Evolutionary conservation across 805 yeast species (phyloP).

Genomic region (Candida pseudofarinosa): DNA sequence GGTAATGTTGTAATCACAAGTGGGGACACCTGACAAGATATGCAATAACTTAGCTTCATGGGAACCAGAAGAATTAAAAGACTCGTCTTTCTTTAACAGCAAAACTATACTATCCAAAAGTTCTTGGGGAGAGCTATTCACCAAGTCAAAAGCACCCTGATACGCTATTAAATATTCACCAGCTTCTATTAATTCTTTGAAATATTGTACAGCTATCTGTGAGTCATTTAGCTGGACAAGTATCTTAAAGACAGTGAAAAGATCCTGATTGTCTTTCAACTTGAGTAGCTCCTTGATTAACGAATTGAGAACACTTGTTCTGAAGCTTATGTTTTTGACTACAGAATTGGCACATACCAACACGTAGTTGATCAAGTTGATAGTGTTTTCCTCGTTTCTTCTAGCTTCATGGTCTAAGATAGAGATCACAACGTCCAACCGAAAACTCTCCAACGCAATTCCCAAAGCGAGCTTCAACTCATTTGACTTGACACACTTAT

Average conservation of each 20-base stretch:
- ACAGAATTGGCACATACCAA: slow-evolving; percentile 69
- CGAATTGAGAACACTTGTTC: slow-evolving; percentile 57
- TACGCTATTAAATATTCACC: slow-evolving; percentile 60
- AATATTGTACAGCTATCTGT: slow-evolving; percentile 62
- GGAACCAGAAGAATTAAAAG: slow-evolving; percentile 20
- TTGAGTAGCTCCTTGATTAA: slow-evolving; percentile 58
- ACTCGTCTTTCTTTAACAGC: slow-evolving; percentile 29
- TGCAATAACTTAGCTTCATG: slow-evolving; percentile 47
- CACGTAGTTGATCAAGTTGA: slow-evolving; percentile 65
- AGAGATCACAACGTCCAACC: slow-evolving; percentile 72
- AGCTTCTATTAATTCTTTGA: slow-evolving; percentile 55
- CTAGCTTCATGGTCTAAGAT: slow-evolving; percentile 44
- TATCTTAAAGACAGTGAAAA: slow-evolving; percentile 77
- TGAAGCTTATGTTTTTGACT: slow-evolving; percentile 61
- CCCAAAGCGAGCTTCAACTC: slow-evolving; percentile 85
- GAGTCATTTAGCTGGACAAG: slow-evolving; percentile 84
- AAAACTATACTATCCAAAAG: slow-evolving; percentile 57
- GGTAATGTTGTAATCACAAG: slow-evolving; percentile 88
- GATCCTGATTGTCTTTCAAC: slow-evolving; percentile 61
- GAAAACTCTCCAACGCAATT: slow-evolving; percentile 80
- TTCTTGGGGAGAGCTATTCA: slow-evolving; percentile 87
- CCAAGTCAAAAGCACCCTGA: slow-evolving; percentile 95
- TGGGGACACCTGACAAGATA: slow-evolving; percentile 86
- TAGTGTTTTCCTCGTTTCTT: slow-evolving; percentile 47
- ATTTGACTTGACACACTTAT: slow-evolving; percentile 65